Evolutionary conservation across 2,329 filamentous ascomycete genomes (phyloP), one percentile per base, ranked within the genome.

Genomic region (Pseudocercospora crystallina): DNA sequence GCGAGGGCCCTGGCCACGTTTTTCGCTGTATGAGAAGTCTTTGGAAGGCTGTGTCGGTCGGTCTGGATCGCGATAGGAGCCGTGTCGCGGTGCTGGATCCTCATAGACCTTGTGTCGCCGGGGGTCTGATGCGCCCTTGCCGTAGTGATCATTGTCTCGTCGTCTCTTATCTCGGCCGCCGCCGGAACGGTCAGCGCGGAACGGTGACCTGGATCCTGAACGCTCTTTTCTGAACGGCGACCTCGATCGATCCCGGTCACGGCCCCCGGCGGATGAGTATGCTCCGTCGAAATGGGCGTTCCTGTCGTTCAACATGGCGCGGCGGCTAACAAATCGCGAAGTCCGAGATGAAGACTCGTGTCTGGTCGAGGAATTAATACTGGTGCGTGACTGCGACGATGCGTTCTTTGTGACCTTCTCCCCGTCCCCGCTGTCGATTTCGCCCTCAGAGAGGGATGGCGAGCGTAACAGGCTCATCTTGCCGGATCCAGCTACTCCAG

Each of bases 301-400:
- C 32, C 35, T 45, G 49, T 60, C 57, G 33, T 44, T 51, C 51
- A 54, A 59, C 47, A 61, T 47, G 8, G 52, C 49, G 29, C 48
- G 43, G 38, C 48, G 45, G 12, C 49, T 53, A 36, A 50, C 39
- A 12, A 29, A 46, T 17, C 57, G 62, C 61, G 61, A 52, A 60
- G 58, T 34, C 31, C 63, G 65, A 65, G 65, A 68, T 67, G 65
- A 67, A 68, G 64, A 65, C 61, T 55, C 54, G 80, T 53, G 50
- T 91, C 90, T 95, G 87, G 87, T 82, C 80, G 80, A 84, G 83
- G 86, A 87, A 89, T 95, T 88, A 95, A 95, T 85, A 82, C 81
- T 84, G 82, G 77, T 85, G 86, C 84, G 81, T 81, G 85, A 83
- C 80, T 81, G 75, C 73, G 80, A 80, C 80, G 80, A 78, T 80